These are phyloP conservation scores for Massariosphaeria phaeospora DNA, from an alignment of 495 filamentous ascomycete species.

Conservation along the genomic window DNA sequence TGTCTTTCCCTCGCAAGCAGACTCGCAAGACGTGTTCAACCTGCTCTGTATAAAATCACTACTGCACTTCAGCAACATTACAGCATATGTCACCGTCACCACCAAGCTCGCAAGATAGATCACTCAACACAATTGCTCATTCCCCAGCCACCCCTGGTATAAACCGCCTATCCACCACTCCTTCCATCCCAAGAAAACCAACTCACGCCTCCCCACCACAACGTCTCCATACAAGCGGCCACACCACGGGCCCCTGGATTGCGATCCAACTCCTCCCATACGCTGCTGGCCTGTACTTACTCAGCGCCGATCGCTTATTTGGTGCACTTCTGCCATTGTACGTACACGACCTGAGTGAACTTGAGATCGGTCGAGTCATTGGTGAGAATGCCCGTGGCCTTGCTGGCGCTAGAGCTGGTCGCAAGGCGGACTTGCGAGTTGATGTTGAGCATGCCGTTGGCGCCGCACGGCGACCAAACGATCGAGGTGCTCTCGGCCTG, in stretches of 20 bases:
- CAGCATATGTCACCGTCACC: too few species aligned
- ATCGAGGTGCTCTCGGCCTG: slow-evolving; percentile 31
- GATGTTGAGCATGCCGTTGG: slow-evolving; percentile 40
- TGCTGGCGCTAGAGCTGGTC: slow-evolving; percentile 19
- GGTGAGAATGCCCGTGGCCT: slow-evolving; percentile 39
- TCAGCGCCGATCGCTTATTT: too few species aligned
- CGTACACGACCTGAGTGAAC: slow-evolving; percentile 38
- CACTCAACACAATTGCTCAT: neutral
- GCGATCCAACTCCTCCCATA: neutral
- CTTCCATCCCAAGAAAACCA: too few species aligned
- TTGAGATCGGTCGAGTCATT: slow-evolving; percentile 42
- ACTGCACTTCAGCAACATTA: too few species aligned
- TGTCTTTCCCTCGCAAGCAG: too few species aligned
- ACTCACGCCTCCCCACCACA: neutral
- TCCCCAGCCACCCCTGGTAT: neutral
- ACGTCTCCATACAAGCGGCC: too few species aligned
- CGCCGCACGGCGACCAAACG: slow-evolving; percentile 39
- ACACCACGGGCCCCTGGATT: neutral
- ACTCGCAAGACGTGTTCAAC: too few species aligned
- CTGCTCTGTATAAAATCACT: too few species aligned
- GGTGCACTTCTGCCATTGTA: slow-evolving; percentile 31
- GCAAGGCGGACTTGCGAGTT: slow-evolving; percentile 38
- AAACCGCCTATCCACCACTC: neutral
- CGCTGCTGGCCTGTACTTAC: too few species aligned
- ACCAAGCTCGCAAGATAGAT: neutral